These are phyloP conservation scores for Ogataea kodamae DNA, from an alignment of 805 yeast species.

Conservation along the genomic window DNA sequence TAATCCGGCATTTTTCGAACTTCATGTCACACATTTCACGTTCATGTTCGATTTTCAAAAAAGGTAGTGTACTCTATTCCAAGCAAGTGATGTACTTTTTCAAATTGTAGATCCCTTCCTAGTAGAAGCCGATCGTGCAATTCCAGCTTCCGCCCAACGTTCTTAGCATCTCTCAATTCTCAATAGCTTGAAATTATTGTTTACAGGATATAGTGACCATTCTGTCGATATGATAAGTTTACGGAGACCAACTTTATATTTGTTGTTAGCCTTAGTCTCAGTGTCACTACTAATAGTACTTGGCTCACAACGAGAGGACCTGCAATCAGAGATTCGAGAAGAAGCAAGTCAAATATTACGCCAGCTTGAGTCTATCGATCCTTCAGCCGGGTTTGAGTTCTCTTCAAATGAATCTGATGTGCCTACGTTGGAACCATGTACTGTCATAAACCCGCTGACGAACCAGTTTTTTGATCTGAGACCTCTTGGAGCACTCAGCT, in stretches of 20 bases:
- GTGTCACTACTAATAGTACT: conserved; percentile 4
- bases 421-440: conserved; percentile 36
- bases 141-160: too few relatives aligned
- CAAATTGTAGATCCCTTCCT: too few relatives aligned
- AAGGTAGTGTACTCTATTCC: too few relatives aligned
- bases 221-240: conserved; percentile 14
- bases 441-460: conserved; percentile 40
- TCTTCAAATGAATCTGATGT: conserved; percentile 9
- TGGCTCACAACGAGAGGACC: conserved; percentile 5
- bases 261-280: conserved; percentile 1
- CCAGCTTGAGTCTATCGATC: conserved; percentile 9
- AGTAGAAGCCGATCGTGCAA: too few relatives aligned
- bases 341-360: conserved; percentile 15
- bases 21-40: too few relatives aligned
- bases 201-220: too few relatives aligned
- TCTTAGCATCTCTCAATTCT: too few relatives aligned
- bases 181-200: too few relatives aligned
- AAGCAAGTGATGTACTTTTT: too few relatives aligned
- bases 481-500: conserved; percentile 33
- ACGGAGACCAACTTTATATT: conserved; percentile 10
- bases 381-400: conserved; percentile 3
- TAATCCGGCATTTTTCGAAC: too few relatives aligned
- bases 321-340: conserved; percentile 12
- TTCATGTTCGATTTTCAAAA: too few relatives aligned
- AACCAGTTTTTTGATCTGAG: conserved; percentile 46